These are phyloP conservation scores for Candida krabiensis DNA, from an alignment of 805 yeast species.

Conservation along the genomic window DNA sequence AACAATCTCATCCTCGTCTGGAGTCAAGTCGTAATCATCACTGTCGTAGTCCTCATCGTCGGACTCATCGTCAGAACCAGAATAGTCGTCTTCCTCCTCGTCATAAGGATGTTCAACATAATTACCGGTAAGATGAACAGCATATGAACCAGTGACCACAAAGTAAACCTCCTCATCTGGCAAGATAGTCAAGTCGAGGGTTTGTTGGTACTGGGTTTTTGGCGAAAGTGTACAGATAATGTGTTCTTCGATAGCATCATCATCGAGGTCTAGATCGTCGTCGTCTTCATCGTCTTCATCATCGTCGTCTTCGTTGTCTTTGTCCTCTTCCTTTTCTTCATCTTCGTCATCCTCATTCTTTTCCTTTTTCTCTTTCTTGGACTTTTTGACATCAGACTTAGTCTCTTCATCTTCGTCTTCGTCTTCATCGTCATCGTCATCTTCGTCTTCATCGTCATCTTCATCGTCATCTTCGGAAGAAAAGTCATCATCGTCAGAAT, in stretches of 20 bases:
- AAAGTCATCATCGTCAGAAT: conserved; percentile 46
- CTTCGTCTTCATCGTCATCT: conserved; percentile 44
- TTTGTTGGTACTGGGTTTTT: conserved; percentile 79
- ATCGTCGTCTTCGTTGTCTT: conserved; percentile 47
- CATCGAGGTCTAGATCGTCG: conserved; percentile 60
- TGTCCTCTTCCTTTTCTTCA: conserved; percentile 35
- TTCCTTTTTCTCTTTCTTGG: conserved; percentile 31
- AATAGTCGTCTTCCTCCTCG: conserved; percentile 54
- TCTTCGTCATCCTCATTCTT: conserved; percentile 26
- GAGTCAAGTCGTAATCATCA: conserved; percentile 67
- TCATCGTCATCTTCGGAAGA: conserved; percentile 47
- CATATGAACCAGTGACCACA: conserved; percentile 94
- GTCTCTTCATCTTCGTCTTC: conserved; percentile 36
- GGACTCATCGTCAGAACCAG: conserved; percentile 45
- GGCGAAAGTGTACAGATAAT: conserved; percentile 92
- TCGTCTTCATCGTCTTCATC: conserved; percentile 56
- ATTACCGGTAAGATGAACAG: conserved; percentile 91
- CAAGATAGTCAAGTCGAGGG: conserved; percentile 82
- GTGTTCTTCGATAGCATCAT: conserved; percentile 78
- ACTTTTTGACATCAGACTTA: conserved; percentile 25
- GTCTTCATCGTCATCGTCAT: conserved; percentile 32
- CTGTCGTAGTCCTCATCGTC: conserved; percentile 49
- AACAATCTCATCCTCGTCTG: conserved; percentile 69
- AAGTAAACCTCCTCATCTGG: conserved; percentile 95
- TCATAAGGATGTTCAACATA: conserved; percentile 95